Conservation (phyloP, 2,329 filamentous ascomycete genomes). For the Zymoseptoria pseudotritici region DNA sequence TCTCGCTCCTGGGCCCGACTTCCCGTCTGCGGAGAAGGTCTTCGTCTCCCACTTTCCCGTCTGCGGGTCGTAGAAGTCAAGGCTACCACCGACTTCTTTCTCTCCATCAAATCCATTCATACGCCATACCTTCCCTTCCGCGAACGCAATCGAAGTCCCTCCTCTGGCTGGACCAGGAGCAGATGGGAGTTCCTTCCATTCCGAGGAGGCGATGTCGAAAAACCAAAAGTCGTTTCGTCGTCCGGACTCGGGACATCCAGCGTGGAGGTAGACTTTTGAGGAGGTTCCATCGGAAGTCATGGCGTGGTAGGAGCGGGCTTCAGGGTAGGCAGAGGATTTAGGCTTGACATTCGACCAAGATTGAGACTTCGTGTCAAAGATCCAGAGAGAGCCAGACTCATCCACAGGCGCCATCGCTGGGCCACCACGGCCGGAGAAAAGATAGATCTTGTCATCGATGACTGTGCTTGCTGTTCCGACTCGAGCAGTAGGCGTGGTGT, state of each 20-base stretch:
- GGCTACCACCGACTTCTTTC: slow-evolving; percentile 59
- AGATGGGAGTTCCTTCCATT: slow-evolving; percentile 61
- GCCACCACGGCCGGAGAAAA: slow-evolving; percentile 74
- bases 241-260: slow-evolving; percentile 60
- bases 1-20: slow-evolving; percentile 39
- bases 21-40: slow-evolving; percentile 36
- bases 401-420: slow-evolving; percentile 62
- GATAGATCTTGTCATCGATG: slow-evolving; percentile 63
- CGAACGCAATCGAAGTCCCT: slow-evolving; percentile 60
- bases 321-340: slow-evolving; percentile 45
- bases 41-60: slow-evolving; percentile 36
- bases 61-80: slow-evolving; percentile 53
- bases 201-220: slow-evolving; percentile 57
- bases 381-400: slow-evolving; percentile 68
- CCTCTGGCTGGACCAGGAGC: slow-evolving; percentile 62
- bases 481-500: slow-evolving; percentile 53
- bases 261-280: slow-evolving; percentile 68
- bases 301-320: slow-evolving; percentile 64
- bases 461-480: slow-evolving; percentile 66
- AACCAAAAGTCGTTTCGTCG: slow-evolving; percentile 67
- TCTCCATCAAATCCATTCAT: slow-evolving; percentile 75
- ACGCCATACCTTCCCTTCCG: slow-evolving; percentile 60
- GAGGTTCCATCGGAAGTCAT: slow-evolving; percentile 58
- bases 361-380: slow-evolving; percentile 58
- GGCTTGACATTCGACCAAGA: slow-evolving; percentile 60